A percentile compares a stretch with the other conserved stretches of the same genome.
These are phyloP conservation scores for Platanthera guangdongensis DNA, from an alignment of 106 monocot genomes.

Conservation along the genomic window DNA sequence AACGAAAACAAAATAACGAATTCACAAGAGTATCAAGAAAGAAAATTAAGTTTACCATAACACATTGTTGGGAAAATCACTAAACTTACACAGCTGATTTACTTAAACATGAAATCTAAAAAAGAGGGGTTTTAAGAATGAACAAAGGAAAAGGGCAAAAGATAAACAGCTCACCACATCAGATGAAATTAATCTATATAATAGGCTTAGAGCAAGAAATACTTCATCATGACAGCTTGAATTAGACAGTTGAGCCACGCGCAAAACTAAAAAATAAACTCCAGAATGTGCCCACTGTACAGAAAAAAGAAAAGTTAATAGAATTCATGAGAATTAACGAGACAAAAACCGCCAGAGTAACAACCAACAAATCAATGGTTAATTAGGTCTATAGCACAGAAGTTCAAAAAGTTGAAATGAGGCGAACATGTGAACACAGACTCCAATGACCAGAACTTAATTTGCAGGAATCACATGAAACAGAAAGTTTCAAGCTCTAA, in stretches of 20 bases:
- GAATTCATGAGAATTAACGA: background rate
- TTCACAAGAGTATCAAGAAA: background rate
- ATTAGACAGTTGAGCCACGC: slow-evolving; percentile 39
- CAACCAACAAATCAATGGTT: background rate
- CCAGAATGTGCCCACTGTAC: slow-evolving; percentile 64
- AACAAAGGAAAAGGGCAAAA: background rate
- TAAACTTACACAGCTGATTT: background rate
- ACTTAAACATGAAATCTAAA: background rate
- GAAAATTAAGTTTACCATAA: background rate
- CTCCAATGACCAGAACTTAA: background rate
- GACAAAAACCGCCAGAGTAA: background rate
- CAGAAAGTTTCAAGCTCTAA: background rate
- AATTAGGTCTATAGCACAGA: background rate
- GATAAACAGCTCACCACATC: slow-evolving; percentile 42
- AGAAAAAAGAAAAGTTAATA: slow-evolving; percentile 1
- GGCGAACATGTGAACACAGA: background rate
- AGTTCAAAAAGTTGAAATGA: background rate
- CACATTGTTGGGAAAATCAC: no score
- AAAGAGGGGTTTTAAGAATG: background rate
- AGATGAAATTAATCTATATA: slow-evolving; percentile 51
- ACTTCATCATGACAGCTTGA: slow-evolving; percentile 41
- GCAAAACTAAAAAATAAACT: slow-evolving; percentile 52
- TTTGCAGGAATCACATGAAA: background rate
- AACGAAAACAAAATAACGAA: background rate
- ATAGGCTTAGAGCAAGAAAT: slow-evolving; percentile 39